phyloP scores from a whole-genome alignment of 169 alveolate species.

The Babesia caballi region DNA sequence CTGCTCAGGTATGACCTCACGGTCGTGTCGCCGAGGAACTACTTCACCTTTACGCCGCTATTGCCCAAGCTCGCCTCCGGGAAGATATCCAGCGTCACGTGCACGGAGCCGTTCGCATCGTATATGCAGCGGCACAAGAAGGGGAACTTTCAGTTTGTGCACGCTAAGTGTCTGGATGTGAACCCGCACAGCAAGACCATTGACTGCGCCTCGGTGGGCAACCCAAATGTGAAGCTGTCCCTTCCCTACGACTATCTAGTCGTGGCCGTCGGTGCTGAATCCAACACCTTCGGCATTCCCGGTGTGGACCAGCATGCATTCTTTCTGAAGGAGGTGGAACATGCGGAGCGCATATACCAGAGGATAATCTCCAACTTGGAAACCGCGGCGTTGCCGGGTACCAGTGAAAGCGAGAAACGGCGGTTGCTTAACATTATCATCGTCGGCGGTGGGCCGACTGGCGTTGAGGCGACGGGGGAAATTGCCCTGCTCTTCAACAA shows the following conservation, averaged over 20 bases:
- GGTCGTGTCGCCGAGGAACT: constrained; percentile 74
- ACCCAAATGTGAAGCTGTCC: constrained; percentile 20
- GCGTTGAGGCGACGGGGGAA: constrained; percentile 77
- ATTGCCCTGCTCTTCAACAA: constrained; percentile 65
- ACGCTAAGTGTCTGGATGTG: constrained; percentile 53
- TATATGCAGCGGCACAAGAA: constrained; percentile 39
- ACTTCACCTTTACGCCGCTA: constrained; percentile 77
- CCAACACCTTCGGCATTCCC: constrained; percentile 71
- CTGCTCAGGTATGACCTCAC: constrained; percentile 65
- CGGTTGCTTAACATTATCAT: constrained; percentile 63
- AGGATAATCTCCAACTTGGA: constrained; percentile 57
- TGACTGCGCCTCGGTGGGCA: constrained; percentile 53
- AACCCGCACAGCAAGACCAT: constrained; percentile 29
- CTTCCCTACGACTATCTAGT: constrained; percentile 67
- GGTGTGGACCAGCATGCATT: constrained; percentile 75
- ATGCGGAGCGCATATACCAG: constrained; percentile 63
- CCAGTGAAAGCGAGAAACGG: constrained; percentile 40
- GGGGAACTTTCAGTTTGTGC: constrained; percentile 34
- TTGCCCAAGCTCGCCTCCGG: constrained; percentile 73
- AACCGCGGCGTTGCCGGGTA: constrained; percentile 48
- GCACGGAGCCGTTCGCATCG: constrained; percentile 62
- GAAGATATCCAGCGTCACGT: constrained; percentile 44
- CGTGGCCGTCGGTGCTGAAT: constrained; percentile 74
- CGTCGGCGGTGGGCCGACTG: constrained; percentile 82
- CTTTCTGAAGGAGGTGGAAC: constrained; percentile 72